Evolutionary conservation across 164 flowering plant genomes (phyloP), one percentile per base, ranked within the genome.

Genomic region (Stephania cephalantha): DNA sequence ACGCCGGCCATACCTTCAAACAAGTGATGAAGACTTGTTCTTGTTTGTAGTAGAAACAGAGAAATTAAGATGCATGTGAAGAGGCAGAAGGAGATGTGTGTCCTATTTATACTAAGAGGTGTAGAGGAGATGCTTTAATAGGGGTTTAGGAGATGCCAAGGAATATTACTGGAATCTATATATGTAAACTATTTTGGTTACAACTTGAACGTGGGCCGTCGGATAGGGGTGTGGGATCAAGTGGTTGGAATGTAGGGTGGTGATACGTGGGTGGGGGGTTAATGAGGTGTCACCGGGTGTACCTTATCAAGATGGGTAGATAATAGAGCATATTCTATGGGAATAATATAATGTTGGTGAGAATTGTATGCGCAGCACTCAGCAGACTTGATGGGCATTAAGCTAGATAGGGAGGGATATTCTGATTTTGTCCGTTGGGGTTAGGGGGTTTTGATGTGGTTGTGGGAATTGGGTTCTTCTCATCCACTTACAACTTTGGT

Each of bases 1-100:
- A 82, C 76, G 5, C 82, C 84, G 46, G 85, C 83, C 88, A 84
- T 61, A 7, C 22, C 66, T n/a, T 6, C 9, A 61, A n/a, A 61
- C 7, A 6, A 7, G 29, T 11, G 7, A 15, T n/a, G 15, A 18
- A 58, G 65, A 58, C 5, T 17, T 35, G 42, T 35, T 35, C 42
- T 35, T 35, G 42, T 35, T 35, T 35, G 1, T 35, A 35, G 42
- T 35, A 61, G n/a, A 5, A 61, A 7, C 20, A 61, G 22, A 20
- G n/a, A 1, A 61, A 61, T 17, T 4, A 48, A 55, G 18, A 12
- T 12, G 61, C 22, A 61, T 17, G 22, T 20, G 20, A 61, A 61
- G 25, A 61, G 3, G 18, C 66, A 61, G 2, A 61, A 61, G 9
- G 7, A n/a, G 20, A 61, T 2, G 0, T 50, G n/a, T 17, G 29